Evolutionary conservation across 345 rosid species (phyloP).

Genomic region (Raphanus sativus): DNA sequence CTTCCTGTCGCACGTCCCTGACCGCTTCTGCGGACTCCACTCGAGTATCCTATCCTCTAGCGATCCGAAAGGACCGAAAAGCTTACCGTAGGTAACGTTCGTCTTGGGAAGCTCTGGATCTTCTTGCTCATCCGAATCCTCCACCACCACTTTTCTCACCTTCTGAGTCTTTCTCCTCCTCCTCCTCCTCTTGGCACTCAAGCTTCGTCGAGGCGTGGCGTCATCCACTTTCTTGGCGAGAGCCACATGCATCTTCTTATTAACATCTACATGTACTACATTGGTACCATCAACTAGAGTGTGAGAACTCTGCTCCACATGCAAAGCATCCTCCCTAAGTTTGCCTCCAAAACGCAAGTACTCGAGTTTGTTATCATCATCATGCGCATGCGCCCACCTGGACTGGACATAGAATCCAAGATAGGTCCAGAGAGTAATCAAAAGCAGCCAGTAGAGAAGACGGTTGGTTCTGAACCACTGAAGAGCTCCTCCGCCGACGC

Average conservation of each 20-base stretch:
- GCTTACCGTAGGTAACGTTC: slow-evolving; percentile 67
- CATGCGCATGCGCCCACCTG: slow-evolving; percentile 98
- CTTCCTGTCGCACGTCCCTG: slow-evolving; percentile 94
- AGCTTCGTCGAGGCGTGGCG: slow-evolving; percentile 34
- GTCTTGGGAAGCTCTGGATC: slow-evolving; percentile 62
- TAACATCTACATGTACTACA: slow-evolving; percentile 40
- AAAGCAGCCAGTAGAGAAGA: slow-evolving; percentile 82
- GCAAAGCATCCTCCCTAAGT: slow-evolving; percentile 38
- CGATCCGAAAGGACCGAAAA: slow-evolving; percentile 88
- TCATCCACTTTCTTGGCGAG: slow-evolving; percentile 53
- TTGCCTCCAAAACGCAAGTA: slow-evolving; percentile 69
- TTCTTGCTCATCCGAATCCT: slow-evolving; percentile 53
- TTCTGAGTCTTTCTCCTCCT: slow-evolving; percentile 55
- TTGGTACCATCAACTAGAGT: slow-evolving; percentile 45
- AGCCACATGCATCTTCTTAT: slow-evolving; percentile 47
- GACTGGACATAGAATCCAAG: slow-evolving; percentile 96
- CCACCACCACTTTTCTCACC: slow-evolving; percentile 38
- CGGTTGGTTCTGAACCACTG: slow-evolving; percentile 85
- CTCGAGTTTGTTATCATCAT: slow-evolving; percentile 62
- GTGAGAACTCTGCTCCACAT: slow-evolving; percentile 42
- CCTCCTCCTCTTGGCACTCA: slow-evolving; percentile 49
- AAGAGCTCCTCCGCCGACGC: slow-evolving; percentile 51
- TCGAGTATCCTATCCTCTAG: slow-evolving; percentile 70
- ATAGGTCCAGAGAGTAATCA: slow-evolving; percentile 95
- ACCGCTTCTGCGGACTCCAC: slow-evolving; percentile 91